A percentile compares a stretch with the other conserved stretches of the same genome.
These are phyloP conservation scores for Pneumocystis wakefieldiae DNA, from an alignment of 1,139 yeast genomes.

Conservation along the genomic window DNA sequence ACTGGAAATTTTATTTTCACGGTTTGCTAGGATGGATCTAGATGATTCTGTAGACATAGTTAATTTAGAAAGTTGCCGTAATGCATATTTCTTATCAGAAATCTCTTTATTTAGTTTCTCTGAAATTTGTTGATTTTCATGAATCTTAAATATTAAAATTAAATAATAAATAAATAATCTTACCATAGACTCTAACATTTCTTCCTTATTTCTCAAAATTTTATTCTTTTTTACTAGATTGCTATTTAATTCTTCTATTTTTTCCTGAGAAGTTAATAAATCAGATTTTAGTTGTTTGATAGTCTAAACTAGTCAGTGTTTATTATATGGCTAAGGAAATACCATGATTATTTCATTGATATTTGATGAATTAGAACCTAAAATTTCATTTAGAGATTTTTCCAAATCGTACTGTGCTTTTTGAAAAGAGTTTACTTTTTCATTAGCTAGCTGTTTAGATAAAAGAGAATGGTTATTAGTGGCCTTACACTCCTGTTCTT, in stretches of 20 bases:
- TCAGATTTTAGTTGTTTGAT: neutral
- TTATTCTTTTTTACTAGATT: neutral
- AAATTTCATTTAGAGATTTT: neutral
- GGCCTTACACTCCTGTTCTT: neutral
- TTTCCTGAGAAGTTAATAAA: neutral
- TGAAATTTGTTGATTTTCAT: neutral
- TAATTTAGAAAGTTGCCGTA: neutral
- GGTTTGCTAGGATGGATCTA: neutral
- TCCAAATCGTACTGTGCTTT: neutral
- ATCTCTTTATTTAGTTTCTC: neutral
- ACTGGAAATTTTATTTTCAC: neutral
- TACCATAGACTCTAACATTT: neutral
- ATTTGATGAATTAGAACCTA: neutral
- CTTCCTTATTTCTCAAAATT: neutral
- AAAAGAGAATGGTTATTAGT: neutral
- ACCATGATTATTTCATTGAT: neutral
- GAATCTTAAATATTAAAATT: neutral
- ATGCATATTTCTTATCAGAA: neutral
- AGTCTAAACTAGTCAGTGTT: neutral
- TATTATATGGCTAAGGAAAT: neutral
- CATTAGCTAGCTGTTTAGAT: neutral
- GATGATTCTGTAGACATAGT: neutral
- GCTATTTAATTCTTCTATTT: neutral
- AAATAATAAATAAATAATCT: neutral
- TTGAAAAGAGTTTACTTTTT: neutral